phyloP scores from a whole-genome alignment of 495 filamentous ascomycete genomes.

The Penicillium roqueforti region DNA sequence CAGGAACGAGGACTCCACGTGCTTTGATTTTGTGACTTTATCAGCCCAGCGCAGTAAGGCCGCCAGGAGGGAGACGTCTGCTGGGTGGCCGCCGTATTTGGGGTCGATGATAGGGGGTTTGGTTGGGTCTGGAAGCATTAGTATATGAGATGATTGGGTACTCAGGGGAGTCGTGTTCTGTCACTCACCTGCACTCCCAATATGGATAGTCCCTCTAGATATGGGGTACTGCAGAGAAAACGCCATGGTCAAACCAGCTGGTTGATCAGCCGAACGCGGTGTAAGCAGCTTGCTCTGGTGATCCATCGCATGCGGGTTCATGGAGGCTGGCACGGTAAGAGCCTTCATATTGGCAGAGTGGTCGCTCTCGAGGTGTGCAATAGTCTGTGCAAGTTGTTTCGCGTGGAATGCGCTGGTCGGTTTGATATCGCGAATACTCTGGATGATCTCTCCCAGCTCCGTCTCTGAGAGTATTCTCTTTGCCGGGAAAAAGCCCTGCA shows the following conservation, averaged over 20 bases:
- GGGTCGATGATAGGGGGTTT: conserved; percentile 21
- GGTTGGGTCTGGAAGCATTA: conserved; percentile 17
- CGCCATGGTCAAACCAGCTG: conserved; percentile 18
- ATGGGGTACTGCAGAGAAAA: conserved; percentile 34
- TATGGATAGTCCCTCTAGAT: conserved; percentile 55
- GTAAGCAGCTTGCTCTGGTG: conserved; percentile 18
- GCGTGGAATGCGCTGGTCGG: conserved; percentile 22
- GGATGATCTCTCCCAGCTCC: conserved; percentile 18
- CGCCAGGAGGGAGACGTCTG: conserved; percentile 37
- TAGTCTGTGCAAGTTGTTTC: conserved; percentile 23
- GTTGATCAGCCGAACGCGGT: conserved; percentile 6
- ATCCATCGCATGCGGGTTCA: conserved; percentile 13
- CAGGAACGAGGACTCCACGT: conserved; percentile 17
- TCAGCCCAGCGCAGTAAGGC: conserved; percentile 26
- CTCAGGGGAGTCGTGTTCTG: background rate
- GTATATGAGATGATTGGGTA: background rate
- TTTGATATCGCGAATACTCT: conserved; percentile 20
- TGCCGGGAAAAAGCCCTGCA: conserved; percentile 26
- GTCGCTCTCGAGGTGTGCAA: conserved; percentile 22
- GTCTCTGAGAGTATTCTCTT: conserved; percentile 19
- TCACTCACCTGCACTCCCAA: conserved; percentile 27
- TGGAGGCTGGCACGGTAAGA: conserved; percentile 17
- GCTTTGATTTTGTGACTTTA: conserved; percentile 14
- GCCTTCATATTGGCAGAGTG: conserved; percentile 26
- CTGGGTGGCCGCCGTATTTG: conserved; percentile 32